Evolutionary conservation across 495 filamentous ascomycete species (phyloP).

Genomic region (Daldinia decipiens): DNA sequence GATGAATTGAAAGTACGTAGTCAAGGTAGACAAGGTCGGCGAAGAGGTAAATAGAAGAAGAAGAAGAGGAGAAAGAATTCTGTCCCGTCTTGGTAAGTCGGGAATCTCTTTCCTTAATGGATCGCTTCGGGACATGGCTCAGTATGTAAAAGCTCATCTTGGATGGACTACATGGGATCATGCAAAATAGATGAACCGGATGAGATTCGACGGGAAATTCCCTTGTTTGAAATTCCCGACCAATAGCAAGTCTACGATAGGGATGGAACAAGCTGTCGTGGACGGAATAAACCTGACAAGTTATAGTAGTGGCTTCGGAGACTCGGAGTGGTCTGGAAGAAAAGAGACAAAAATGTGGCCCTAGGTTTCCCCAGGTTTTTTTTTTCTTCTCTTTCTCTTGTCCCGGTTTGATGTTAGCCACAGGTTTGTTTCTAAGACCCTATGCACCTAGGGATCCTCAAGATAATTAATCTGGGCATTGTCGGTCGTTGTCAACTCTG

Average conservation of each 20-base stretch:
- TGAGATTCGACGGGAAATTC: conserved; percentile 45
- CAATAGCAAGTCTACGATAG: conserved; percentile 38
- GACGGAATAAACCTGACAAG: conserved; percentile 13
- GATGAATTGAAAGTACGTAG: conserved; percentile 1
- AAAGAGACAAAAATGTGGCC: conserved; percentile 10
- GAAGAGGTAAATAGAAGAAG: neutral
- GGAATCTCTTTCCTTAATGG: conserved; percentile 39
- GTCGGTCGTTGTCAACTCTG: conserved; percentile 29
- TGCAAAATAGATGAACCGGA: conserved; percentile 45
- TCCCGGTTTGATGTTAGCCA: neutral
- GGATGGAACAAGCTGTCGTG: conserved; percentile 34
- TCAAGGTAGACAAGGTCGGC: neutral
- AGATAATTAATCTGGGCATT: conserved; percentile 40
- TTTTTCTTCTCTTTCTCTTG: neutral
- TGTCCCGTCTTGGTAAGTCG: conserved; percentile 41
- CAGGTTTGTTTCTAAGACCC: conserved; percentile 7
- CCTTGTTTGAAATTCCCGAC: conserved; percentile 38
- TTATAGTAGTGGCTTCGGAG: conserved; percentile 29
- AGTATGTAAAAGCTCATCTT: conserved; percentile 33
- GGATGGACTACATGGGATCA: conserved; percentile 41
- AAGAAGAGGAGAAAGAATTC: conserved; percentile 19
- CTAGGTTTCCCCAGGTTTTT: too few relatives aligned
- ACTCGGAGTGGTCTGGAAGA: conserved; percentile 33
- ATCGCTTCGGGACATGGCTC: conserved; percentile 26
- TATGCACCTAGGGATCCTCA: conserved; percentile 16